Percentiles rank a stretch among this genome's conserved stretches.
These are phyloP conservation scores for Botrytis hyacinthi DNA, from an alignment of 2,329 filamentous ascomycete species.

Conservation along the genomic window DNA sequence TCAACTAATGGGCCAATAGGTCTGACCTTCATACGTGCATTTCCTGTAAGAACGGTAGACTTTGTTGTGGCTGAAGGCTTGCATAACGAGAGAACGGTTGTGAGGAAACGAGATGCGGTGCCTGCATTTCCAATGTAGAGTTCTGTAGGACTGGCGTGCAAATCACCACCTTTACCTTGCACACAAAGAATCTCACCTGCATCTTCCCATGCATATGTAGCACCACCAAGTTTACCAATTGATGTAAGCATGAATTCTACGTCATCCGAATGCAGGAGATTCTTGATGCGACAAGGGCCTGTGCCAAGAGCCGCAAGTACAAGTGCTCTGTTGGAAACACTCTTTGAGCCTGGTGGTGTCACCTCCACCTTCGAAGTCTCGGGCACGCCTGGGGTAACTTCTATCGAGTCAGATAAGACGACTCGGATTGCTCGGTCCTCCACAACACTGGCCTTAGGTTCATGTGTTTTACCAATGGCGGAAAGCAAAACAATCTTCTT, in stretches of 20 bases:
- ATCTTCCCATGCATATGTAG: slow-evolving; percentile 90
- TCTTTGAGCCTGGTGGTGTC: slow-evolving; percentile 92
- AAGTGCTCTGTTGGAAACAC: slow-evolving; percentile 92
- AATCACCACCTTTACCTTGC: slow-evolving; percentile 81
- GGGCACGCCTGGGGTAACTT: slow-evolving; percentile 71
- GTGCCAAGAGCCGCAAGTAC: slow-evolving; percentile 88
- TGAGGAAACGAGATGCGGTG: slow-evolving; percentile 92
- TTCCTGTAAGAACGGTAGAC: slow-evolving; percentile 84
- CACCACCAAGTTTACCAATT: slow-evolving; percentile 79
- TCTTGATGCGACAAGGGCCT: slow-evolving; percentile 84
- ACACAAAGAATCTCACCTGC: slow-evolving; percentile 89
- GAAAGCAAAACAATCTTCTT: slow-evolving; percentile 96
- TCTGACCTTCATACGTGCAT: slow-evolving; percentile 91
- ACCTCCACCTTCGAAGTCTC: slow-evolving; percentile 67
- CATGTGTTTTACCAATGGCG: slow-evolving; percentile 82
- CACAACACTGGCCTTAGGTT: slow-evolving; percentile 86
- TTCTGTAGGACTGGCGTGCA: slow-evolving; percentile 71
- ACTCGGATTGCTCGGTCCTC: slow-evolving; percentile 79
- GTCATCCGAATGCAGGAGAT: slow-evolving; percentile 93
- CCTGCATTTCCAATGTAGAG: slow-evolving; percentile 96
- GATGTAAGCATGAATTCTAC: slow-evolving; percentile 96
- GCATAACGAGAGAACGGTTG: slow-evolving; percentile 84
- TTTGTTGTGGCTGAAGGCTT: slow-evolving; percentile 56
- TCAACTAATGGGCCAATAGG: slow-evolving; percentile 93
- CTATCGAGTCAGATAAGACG: slow-evolving; percentile 75